Percentiles rank a stretch among this genome's conserved stretches.
Evolutionary conservation across 345 rosid genomes (phyloP).

Genomic region (Psidium friedrichsthalianum): DNA sequence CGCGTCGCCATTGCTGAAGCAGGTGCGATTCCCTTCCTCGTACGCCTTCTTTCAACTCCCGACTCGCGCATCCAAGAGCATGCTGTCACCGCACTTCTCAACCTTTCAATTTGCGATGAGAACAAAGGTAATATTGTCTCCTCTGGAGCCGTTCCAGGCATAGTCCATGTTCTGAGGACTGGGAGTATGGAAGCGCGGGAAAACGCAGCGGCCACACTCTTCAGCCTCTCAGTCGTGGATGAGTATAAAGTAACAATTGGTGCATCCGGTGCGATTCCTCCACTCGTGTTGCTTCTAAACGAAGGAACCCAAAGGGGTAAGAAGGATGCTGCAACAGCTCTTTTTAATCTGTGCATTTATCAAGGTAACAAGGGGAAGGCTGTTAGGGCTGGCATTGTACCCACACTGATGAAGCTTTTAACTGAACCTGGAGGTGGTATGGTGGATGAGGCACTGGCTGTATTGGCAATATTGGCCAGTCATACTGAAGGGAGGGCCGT

Average conservation of each 20-base stretch:
- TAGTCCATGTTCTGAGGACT: slow-evolving; percentile 83
- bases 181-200: slow-evolving; percentile 99
- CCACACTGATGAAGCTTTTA: slow-evolving; percentile 46
- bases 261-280: slow-evolving; percentile 75
- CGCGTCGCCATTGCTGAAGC: slow-evolving; percentile 99
- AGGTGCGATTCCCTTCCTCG: slow-evolving; percentile 93
- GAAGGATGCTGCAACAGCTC: slow-evolving; percentile 98
- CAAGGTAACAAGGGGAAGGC: slow-evolving; percentile 99
- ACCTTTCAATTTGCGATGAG: slow-evolving; percentile 93
- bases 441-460: slow-evolving; percentile 81
- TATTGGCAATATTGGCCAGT: slow-evolving; percentile 68
- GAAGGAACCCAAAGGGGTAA: slow-evolving; percentile 96
- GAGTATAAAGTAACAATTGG: slow-evolving; percentile 93
- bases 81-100: slow-evolving; percentile 87
- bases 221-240: slow-evolving; percentile 90
- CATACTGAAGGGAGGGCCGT: slow-evolving; percentile 62
- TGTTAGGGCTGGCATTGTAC: slow-evolving; percentile 78
- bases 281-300: slow-evolving; percentile 64
- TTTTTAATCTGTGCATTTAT: slow-evolving; percentile 89
- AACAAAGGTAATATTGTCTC: slow-evolving; percentile 87
- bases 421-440: slow-evolving; percentile 71
- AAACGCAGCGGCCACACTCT: slow-evolving; percentile 96
- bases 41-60: slow-evolving; percentile 64
- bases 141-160: slow-evolving; percentile 89
- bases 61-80: slow-evolving; percentile 94